phyloP scores from a whole-genome alignment of 805 yeast species.

The Wickerhamiella hasegawae region DNA sequence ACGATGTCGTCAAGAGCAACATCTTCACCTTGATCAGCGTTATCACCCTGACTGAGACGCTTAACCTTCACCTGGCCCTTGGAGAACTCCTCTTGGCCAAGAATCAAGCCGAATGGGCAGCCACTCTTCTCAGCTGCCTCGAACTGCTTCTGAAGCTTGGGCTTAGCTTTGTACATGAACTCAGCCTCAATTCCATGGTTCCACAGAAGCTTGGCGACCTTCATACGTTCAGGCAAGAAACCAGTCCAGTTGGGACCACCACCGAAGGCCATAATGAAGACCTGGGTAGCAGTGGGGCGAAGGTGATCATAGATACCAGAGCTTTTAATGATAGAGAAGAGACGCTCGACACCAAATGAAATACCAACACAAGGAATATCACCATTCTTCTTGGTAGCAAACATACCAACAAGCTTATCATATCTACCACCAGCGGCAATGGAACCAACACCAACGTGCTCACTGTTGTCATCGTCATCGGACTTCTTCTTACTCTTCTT shows the following conservation, averaged over 20 bases:
- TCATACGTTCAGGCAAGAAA: slow-evolving; percentile 81
- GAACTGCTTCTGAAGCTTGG: slow-evolving; percentile 89
- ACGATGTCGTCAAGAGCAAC: slow-evolving; percentile 20
- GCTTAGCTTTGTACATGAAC: slow-evolving; percentile 82
- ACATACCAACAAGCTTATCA: slow-evolving; percentile 94
- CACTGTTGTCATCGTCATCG: slow-evolving; percentile 84
- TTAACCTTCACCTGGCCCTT: slow-evolving; percentile 76
- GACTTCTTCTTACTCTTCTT: slow-evolving; percentile 18
- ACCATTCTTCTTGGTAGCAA: slow-evolving; percentile 56
- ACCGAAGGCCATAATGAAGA: slow-evolving; percentile 93
- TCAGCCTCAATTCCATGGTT: slow-evolving; percentile 77
- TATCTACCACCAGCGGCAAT: slow-evolving; percentile 99
- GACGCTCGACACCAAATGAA: slow-evolving; percentile 92
- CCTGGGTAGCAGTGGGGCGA: slow-evolving; percentile 81
- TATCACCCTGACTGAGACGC: slow-evolving; percentile 75
- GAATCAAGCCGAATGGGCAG: slow-evolving; percentile 74
- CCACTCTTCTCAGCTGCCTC: slow-evolving; percentile 96
- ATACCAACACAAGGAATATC: slow-evolving; percentile 95
- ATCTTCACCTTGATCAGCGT: slow-evolving; percentile 74
- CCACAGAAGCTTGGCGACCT: slow-evolving; percentile 73
- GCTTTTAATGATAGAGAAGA: slow-evolving; percentile 77
- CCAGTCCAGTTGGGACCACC: slow-evolving; percentile 97
- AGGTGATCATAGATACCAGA: slow-evolving; percentile 49
- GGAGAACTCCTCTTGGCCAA: slow-evolving; percentile 87
- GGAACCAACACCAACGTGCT: slow-evolving; percentile 94